A percentile compares a stretch with the other conserved stretches of the same genome.
These are phyloP conservation scores for Penicillium sp. DNA, from an alignment of 2,329 filamentous ascomycete species.

Conservation along the genomic window DNA sequence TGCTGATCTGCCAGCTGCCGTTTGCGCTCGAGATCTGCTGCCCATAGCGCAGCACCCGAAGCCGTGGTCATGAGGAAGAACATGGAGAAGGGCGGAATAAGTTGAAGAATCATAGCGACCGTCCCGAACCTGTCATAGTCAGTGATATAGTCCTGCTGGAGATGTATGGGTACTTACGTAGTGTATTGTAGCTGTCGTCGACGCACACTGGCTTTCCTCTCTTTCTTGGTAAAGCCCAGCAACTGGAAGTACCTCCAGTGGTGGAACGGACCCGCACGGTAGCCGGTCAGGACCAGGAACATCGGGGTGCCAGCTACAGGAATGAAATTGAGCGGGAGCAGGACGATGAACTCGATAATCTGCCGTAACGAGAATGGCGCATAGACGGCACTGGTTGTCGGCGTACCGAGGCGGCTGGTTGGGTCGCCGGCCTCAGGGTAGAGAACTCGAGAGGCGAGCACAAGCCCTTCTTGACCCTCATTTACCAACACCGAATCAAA, in stretches of 20 bases:
- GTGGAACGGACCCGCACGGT: constrained; percentile 78
- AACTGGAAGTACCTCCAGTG: constrained; percentile 90
- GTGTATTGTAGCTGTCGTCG: constrained; percentile 74
- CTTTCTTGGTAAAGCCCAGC: constrained; percentile 66
- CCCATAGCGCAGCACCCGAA: constrained; percentile 81
- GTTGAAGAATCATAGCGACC: constrained; percentile 73
- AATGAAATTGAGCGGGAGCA: constrained; percentile 79
- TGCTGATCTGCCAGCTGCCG: constrained; percentile 28
- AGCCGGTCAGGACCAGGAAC: constrained; percentile 84
- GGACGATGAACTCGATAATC: constrained; percentile 75
- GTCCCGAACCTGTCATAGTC: constrained; percentile 64
- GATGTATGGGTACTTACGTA: constrained; percentile 51
- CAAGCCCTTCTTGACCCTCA: constrained; percentile 63
- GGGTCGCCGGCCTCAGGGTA: constrained; percentile 65
- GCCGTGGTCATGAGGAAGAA: constrained; percentile 87
- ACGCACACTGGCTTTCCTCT: constrained; percentile 66
- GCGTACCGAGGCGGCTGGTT: constrained; percentile 76
- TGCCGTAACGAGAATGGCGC: constrained; percentile 88
- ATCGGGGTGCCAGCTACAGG: constrained; percentile 76
- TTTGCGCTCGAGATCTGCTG: constrained; percentile 67
- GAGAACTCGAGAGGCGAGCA: constrained; percentile 62
- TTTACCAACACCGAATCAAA: constrained; percentile 84
- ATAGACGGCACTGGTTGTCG: constrained; percentile 70
- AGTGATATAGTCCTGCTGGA: background rate
- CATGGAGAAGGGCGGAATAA: constrained; percentile 89